Base-by-base conservation (phyloP, 192 early-diverging fungal genomes). In the Helicostylum pulchrum region DNA sequence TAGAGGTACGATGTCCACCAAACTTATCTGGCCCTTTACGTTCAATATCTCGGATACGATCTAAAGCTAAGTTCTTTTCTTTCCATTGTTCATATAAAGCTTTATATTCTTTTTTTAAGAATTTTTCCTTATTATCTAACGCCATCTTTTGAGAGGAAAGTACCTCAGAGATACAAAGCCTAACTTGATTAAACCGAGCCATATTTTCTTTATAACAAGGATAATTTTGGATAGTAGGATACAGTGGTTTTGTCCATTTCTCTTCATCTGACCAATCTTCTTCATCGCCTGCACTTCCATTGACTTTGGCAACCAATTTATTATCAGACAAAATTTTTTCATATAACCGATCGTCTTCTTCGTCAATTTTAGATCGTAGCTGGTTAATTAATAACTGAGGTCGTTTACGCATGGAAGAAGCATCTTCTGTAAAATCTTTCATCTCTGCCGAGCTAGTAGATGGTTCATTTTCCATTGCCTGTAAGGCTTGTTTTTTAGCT, bases 61-160 rank as follows among this genome's bases (percentile, higher is more conserved):
- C 71, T 14, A 73, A 48, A 1, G 62, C 54, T 17, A 73, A 6
- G 7, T 73, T 73, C 55, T 83, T 80, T 12, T 76, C 70, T 14
- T 53, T 78, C 81, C 81, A 83, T 3, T 53, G 7, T 30, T 78
- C 76, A 70, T 79, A 80, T 20, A 80, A 34, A 4, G 64, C 53
- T 54, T 83, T 83, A 52, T 73, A 83, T 45, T 78, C 76, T 3
- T 67, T 53, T 54, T 80, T 83, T 6, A 83, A 63, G 6, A 60
- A 26, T 8, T 58, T 58, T 52, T 83, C 74, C 30, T 83, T 83
- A 43, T 68, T 63, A n/a, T 65, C 64, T 34, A 79, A 52, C 1
- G 47, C 21, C 9, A 36, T 19, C 34, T 64, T 49, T 12, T 49
- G 43, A 1, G 15, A 21, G 2, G 65, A 49, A 3, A 73, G 21